Evolutionary conservation across 805 yeast genomes (phyloP), one percentile per base, ranked within the genome.

Genomic region (Saturnispora besseyi): DNA sequence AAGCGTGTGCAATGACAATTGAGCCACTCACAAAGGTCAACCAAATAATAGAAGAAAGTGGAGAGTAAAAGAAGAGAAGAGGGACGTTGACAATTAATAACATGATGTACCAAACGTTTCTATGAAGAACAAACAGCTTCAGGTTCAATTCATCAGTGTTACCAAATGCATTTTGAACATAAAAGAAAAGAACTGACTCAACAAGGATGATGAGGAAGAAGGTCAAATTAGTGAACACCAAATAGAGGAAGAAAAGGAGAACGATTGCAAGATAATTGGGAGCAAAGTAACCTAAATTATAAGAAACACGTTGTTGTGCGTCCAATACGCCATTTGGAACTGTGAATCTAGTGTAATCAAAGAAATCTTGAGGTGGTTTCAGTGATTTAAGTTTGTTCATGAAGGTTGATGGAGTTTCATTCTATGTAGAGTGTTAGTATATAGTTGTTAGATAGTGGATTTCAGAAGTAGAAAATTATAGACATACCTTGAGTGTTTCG

Each of bases 31-130:
- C 86, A 58, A 96, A 93, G 58, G 85, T 76, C 58, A 91, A 77
- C 98, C 98, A 93, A 73, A 93, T 75, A 66, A 93, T 66, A 4
- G 97, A 86, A 47, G 91, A 78, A 55, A 93, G 73, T 28, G 98
- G 97, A 56, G 91, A 82, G 22, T 97, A 96, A 55, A 88, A 71
- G 60, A 93, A 77, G 12, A 64, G 49, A 18, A 64, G 48, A 2
- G 80, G 79, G 41, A 77, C 59, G 38, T 76, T 74, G 53, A 91
- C 73, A 55, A 88, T 73, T 50, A 87, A 68, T 58, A 93, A 74
- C 10, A 82, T 88, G 26, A 96, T 87, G 73, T 90, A 93, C 55
- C 93, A 73, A 63, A 87, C 93, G 33, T 86, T 79, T 49, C 87
- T 79, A 55, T 86, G 79, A 57, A 87, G 73, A 50, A 80, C 74